Base-by-base conservation (phyloP, 129 eudicot genomes). In the Tagetes erecta region DNA sequence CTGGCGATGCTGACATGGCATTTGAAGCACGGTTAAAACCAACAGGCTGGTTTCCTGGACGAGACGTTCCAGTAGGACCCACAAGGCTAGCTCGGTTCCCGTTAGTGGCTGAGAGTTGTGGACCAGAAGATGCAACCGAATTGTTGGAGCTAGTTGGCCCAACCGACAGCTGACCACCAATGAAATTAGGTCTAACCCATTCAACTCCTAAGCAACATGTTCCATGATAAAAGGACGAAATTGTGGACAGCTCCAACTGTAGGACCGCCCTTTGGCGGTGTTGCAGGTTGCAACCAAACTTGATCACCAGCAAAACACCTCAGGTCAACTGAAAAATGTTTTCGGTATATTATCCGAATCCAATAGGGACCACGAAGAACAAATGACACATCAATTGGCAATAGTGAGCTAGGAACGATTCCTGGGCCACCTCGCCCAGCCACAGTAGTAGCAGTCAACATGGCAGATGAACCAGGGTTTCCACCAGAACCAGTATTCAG, bases 251-350 rank as follows among this genome's bases (percentile, higher is more conserved):
- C 99, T 46, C 99, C 99, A 34, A 81, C 92, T n/a, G 97, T 76
- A 37, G 92, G 91, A 8, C 99, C 99, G 3, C 90, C 97, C 81
- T 91, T 95, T 6, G 99, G 99, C 3, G 99, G 99, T 14, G 99
- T 95, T 73, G 99, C 99, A 35, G 99, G 99, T 78, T 95, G 99
- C 81, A 95, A 80, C 99, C 99, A 95, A 31, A 95, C 99, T 82
- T 95, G 99, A 77, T 95, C 99, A 71, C 99, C 99, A 74, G 97
- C 99, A 81, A 88, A 95, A 79, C 99, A 95, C 78, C 99, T 87
- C 99, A 95, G 88, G 83, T 95, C 99, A 70, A 95, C 97, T 4
- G 99, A 94, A 78, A 95, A 95, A 47, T 87, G 58, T 80, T 95
- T 95, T n/a, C 99, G 88, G 70, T 95, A 95, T 74, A 95, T 87